Base-by-base conservation (phyloP, 2,329 filamentous ascomycete genomes). In the Phaeosphaeriaceae sp. region DNA sequence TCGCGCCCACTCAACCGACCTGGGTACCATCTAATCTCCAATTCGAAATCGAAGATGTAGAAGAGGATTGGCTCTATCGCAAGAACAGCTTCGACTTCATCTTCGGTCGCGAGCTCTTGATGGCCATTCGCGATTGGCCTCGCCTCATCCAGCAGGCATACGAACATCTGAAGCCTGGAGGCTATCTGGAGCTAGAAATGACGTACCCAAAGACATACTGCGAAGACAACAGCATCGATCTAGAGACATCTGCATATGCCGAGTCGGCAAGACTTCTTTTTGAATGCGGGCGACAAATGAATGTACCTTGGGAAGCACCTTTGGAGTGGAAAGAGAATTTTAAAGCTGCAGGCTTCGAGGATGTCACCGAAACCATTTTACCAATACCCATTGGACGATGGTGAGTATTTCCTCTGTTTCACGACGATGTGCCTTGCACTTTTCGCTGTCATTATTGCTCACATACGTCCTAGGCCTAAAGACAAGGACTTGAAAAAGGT, bases 21-120 rank as follows among this genome's bases (percentile, higher is more conserved):
- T 59, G 56, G 68, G 73, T 80, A 1, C 79, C 79, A 1, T 67
- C 75, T 2, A 81, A 81, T 57, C 70, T 73, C 36, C 61, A 66
- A 9, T 81, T 81, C 60, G 72, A 80, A 42, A 68, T 81, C 45
- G 79, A 81, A 60, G 78, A 81, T 51, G 66, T 74, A 33, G 74
- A 71, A 21, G 56, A 68, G 11, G 66, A 67, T n/a, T 80, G 77
- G 77, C 76, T 74, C 33, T 68, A 57, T 24, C 54, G 57, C 17
- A 54, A 57, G 33, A 62, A 58, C 17, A 72, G 72, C 31, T 69
- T 69, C 56, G 77, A 80, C 56, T 76, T 76, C 56, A 77, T 80
- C 50, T 78, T 81, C 56, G 57, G 76, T 3, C 75, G 78, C n/a
- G 75, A 74, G 33, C 61, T 80, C 49, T 75, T 75, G 42, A 76